Evolutionary conservation across 129 eudicot species (phyloP), one percentile per base, ranked within the genome.

Genomic region (Gnaphalium uliginosum): DNA sequence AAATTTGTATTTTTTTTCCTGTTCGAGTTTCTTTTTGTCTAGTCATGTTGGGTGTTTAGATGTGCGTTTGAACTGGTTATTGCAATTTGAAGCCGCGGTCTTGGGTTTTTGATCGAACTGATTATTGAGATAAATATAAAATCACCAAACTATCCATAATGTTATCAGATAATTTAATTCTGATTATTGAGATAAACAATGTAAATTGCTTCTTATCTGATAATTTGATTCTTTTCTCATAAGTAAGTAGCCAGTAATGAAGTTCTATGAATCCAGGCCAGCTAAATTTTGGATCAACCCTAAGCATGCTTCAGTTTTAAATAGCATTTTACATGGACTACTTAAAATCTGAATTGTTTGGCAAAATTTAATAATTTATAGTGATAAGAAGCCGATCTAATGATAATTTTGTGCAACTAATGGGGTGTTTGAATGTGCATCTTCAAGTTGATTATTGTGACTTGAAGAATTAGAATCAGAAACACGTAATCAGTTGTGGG

Each of bases 391-490:
- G 58, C 27, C 7, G 67, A 72, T 57, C 30, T 18, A 14, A 35
- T 39, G 68, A 39, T 25, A 73, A 24, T 37, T n/a, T 14, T 22
- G 57, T 23, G 77, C 24, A 35, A 73, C 68, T 61, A 71, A 56
- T 46, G 56, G 22, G 53, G 17, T 57, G 54, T 72, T 57, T 73
- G 39, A 14, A 73, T 59, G 25, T 58, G 65, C 75, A 71, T 53
- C 14, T 69, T 14, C 53, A 14, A 43, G 22, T 48, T 72, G 30
- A 30, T 58, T 72, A 33, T 56, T 33, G 67, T 8, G 23, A 56
- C 76, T 72, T 72, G 67, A 72, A 71, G 43, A 56, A 33, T 56
- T 33, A 25, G 33, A 35, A 57, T 57, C 22, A 14, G 13, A 71
- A 53, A 2, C 65, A n/a, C 19, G 57, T 54, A 54, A 54, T 29